phyloP scores from a whole-genome alignment of 148 eudicot genomes.

The Chenopodium quinoa region DNA sequence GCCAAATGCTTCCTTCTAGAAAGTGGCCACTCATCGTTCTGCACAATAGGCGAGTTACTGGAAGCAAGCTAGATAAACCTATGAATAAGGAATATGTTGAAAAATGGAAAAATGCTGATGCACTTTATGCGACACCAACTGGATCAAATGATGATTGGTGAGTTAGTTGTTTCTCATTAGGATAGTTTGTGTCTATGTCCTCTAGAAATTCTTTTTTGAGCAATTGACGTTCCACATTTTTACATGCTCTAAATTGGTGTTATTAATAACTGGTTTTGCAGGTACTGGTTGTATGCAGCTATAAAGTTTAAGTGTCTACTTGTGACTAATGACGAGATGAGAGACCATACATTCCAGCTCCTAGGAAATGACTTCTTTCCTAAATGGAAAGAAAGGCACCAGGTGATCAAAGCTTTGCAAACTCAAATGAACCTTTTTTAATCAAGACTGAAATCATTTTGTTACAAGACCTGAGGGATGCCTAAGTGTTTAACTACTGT shows the following conservation, averaged over 20 bases:
- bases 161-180: conserved; percentile 19
- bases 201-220: background rate
- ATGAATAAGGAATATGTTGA: conserved; percentile 51
- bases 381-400: conserved; percentile 95
- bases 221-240: conserved; percentile 4
- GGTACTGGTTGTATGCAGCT: conserved; percentile 98
- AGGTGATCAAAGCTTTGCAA: conserved; percentile 41
- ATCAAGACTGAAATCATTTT: background rate
- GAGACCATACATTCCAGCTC: conserved; percentile 84
- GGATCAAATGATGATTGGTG: conserved; percentile 98
- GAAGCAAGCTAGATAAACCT: conserved; percentile 51
- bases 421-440: background rate
- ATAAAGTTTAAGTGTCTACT: conserved; percentile 71
- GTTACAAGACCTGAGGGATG: background rate
- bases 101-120: conserved; percentile 75
- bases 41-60: conserved; percentile 73
- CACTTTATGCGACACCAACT: conserved; percentile 84
- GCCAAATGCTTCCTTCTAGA: conserved; percentile 70
- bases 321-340: conserved; percentile 92
- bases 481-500: background rate
- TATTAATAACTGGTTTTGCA: conserved; percentile 31
- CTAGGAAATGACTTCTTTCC: conserved; percentile 89
- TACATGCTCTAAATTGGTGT: conserved; percentile 11
- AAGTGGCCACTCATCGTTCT: conserved; percentile 80
- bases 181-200: background rate